Percentiles rank a stretch among this genome's conserved stretches.
These are phyloP conservation scores for Alternaria panax DNA, from an alignment of 2,329 filamentous ascomycete genomes.

Conservation along the genomic window DNA sequence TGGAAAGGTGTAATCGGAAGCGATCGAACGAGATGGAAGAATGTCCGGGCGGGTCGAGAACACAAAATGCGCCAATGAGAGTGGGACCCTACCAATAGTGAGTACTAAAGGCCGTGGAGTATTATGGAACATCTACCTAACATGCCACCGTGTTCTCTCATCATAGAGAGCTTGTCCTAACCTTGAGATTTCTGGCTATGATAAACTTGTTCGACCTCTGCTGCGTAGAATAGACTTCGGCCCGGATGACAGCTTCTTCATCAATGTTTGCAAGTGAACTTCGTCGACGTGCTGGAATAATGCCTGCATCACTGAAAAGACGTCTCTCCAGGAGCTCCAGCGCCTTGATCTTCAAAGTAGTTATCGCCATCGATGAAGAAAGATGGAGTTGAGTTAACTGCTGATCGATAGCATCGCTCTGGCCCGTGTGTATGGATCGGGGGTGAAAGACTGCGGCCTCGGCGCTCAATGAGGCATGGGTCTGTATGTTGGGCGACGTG, in stretches of 20 bases:
- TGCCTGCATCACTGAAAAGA: constrained; percentile 25
- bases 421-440: not conserved
- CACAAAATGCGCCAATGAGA: constrained; percentile 5
- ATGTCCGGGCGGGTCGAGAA: not conserved
- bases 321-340: constrained; percentile 18
- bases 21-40: constrained; percentile 10
- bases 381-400: constrained; percentile 30
- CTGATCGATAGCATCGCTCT: not conserved
- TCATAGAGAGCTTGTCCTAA: constrained; percentile 31
- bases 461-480: constrained; percentile 26
- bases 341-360: constrained; percentile 12
- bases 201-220: constrained; percentile 1
- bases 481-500: constrained; percentile 24
- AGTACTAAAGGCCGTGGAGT: constrained; percentile 4
- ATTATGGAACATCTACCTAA: not conserved
- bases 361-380: constrained; percentile 17
- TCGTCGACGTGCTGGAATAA: not conserved
- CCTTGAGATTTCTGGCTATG: constrained; percentile 1
- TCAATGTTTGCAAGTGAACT: constrained; percentile 3
- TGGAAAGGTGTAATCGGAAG: not conserved
- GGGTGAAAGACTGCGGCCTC: constrained; percentile 37
- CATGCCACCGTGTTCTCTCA: constrained; percentile 9
- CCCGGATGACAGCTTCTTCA: constrained; percentile 7
- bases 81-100: not conserved
- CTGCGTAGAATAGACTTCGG: constrained; percentile 14